Conservation (phyloP, 345 rosid species). For the Gossypium ekmanianum region DNA sequence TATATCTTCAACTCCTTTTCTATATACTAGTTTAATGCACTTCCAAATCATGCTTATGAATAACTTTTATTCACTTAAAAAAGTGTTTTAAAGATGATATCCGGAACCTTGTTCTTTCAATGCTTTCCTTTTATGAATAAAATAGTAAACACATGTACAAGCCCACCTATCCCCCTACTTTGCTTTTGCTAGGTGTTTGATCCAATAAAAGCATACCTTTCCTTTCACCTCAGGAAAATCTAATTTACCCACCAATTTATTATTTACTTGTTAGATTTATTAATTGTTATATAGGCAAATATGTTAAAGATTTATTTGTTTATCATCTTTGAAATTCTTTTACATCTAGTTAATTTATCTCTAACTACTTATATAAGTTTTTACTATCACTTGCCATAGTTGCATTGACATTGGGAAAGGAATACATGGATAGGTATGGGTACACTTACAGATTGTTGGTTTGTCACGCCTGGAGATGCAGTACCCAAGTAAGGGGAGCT, state of each 20-base stretch:
- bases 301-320: too few relatives aligned
- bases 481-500: conserved; percentile 47
- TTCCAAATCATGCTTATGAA: conserved; percentile 18
- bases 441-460: conserved; percentile 41
- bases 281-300: too few relatives aligned
- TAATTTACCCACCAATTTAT: not conserved
- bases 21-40: not conserved
- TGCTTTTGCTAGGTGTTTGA: conserved; percentile 24
- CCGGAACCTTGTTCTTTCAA: conserved; percentile 31
- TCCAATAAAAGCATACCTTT: conserved; percentile 31
- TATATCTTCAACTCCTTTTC: conserved; percentile 8
- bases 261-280: not conserved
- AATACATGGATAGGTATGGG: not conserved
- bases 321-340: too few relatives aligned
- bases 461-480: conserved; percentile 37
- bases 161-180: not conserved
- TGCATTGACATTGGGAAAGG: conserved; percentile 17
- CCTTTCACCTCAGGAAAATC: conserved; percentile 19
- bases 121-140: conserved; percentile 19
- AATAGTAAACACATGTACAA: conserved; percentile 1
- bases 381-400: not conserved
- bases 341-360: too few relatives aligned
- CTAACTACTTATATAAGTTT: not conserved
- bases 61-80: conserved; percentile 13
- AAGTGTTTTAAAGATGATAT: conserved; percentile 18